These are phyloP conservation scores for Kwoniella dejecticola DNA, from an alignment of 768 basidiomycete genomes.

Conservation along the genomic window DNA sequence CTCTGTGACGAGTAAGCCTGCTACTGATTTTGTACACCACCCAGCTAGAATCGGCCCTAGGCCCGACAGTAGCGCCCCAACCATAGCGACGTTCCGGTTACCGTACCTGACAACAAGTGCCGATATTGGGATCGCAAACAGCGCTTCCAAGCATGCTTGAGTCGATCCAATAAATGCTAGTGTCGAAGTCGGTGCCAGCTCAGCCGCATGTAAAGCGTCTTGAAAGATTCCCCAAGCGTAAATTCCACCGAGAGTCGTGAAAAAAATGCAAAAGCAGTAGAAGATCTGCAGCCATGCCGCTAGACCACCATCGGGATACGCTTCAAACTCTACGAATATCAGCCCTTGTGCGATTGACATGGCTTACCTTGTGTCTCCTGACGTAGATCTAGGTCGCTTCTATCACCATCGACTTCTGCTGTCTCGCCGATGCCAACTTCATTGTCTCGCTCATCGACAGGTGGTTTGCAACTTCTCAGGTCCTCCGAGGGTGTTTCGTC, in stretches of 20 bases:
- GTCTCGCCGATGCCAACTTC: too few relatives aligned
- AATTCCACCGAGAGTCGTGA: constrained; percentile 7
- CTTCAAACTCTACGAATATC: background rate
- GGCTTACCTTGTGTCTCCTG: background rate
- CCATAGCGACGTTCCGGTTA: constrained; percentile 12
- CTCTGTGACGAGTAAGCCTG: constrained; percentile 27
- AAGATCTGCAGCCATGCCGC: constrained; percentile 1
- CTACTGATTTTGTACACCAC: constrained; percentile 21
- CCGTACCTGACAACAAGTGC: constrained; percentile 26
- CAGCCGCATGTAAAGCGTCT: constrained; percentile 1
- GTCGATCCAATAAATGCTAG: constrained; percentile 42
- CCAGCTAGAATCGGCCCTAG: constrained; percentile 23
- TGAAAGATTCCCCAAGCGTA: constrained; percentile 8
- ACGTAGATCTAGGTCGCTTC: background rate
- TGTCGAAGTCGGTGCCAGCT: constrained; percentile 27
- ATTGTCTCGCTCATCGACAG: too few relatives aligned
- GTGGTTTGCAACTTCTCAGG: too few relatives aligned
- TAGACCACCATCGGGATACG: constrained; percentile 3
- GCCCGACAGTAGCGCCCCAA: constrained; percentile 18
- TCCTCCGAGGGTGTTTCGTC: too few relatives aligned
- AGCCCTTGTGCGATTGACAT: background rate
- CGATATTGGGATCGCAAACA: constrained; percentile 30
- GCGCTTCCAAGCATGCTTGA: constrained; percentile 17
- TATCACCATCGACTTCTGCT: too few relatives aligned
- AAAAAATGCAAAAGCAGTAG: constrained; percentile 6